Evolutionary conservation across 1,284 basidiomycete genomes (phyloP).

Genomic region (Inonotus obliquus): DNA sequence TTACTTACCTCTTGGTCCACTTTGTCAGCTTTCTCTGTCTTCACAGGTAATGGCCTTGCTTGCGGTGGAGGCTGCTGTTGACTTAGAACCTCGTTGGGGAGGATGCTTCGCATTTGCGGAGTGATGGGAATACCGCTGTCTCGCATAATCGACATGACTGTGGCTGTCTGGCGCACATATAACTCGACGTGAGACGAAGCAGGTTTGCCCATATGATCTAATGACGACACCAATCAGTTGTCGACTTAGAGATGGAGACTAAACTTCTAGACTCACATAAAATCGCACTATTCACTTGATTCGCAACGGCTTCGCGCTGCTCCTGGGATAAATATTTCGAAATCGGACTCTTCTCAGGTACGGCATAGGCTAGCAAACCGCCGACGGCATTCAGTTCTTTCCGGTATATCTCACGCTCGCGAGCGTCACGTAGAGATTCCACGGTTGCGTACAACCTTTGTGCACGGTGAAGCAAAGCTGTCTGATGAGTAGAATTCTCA

Average conservation of each 20-base stretch:
- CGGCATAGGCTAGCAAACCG: slow-evolving; percentile 70
- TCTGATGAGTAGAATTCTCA: slow-evolving; percentile 27
- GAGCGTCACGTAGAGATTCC: slow-evolving; percentile 43
- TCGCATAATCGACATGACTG: slow-evolving; percentile 51
- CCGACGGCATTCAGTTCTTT: slow-evolving; percentile 70
- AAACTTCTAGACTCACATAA: slow-evolving; percentile 33
- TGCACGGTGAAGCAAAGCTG: slow-evolving; percentile 48
- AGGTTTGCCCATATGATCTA: slow-evolving; percentile 49
- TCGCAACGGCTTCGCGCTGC: slow-evolving; percentile 73
- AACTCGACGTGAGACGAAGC: slow-evolving; percentile 59
- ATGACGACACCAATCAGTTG: slow-evolving; percentile 13
- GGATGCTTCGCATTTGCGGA: slow-evolving; percentile 32
- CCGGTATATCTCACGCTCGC: slow-evolving; percentile 54
- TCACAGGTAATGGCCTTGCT: slow-evolving; percentile 3
- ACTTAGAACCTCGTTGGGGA: slow-evolving; percentile 18
- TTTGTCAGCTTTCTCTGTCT: slow-evolving; percentile 17
- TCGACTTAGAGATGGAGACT: not conserved
- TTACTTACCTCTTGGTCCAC: slow-evolving; percentile 23
- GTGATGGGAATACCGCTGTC: slow-evolving; percentile 44
- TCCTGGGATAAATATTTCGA: slow-evolving; percentile 67
- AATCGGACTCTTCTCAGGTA: slow-evolving; percentile 67
- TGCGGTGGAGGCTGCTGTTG: not conserved
- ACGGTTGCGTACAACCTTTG: slow-evolving; percentile 58
- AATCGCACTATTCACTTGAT: slow-evolving; percentile 84
- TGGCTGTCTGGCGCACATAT: slow-evolving; percentile 52